Evolutionary conservation across 2,329 filamentous ascomycete species (phyloP), one percentile per base, ranked within the genome.

Genomic region (Zymoseptoria brevis): DNA sequence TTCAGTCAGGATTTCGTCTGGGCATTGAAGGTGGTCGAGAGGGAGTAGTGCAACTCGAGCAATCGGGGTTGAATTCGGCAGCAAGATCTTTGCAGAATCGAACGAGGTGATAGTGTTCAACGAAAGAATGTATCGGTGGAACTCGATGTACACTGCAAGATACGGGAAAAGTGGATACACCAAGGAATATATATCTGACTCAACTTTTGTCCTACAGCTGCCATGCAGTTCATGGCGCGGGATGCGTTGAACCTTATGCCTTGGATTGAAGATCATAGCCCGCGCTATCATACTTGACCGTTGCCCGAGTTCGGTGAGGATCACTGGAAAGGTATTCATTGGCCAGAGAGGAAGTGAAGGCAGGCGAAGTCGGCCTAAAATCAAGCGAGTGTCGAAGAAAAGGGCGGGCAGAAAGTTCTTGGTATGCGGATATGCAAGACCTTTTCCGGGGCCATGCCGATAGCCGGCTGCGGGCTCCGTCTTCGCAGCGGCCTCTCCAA

Each of bases 401-500:
- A 45, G 35, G 35, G 35, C 13, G 16, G 35, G 35, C 35, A 16
- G 13, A 45, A 45, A 16, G 35, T 13, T 45, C 35, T 45, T 45
- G 35, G 35, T 45, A 45, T 45, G 35, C 35, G 35, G 35, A 45
- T 45, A 45, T 45, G 35, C 35, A 45, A 45, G 35, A 45, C 13
- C 35, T 16, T 45, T 45, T 45, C 35, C 35, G 35, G 35, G 35
- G 35, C 35, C 35, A 45, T 45, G 56, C 56, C 56, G 56, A 57
- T 53, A 54, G 51, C 56, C 56, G 56, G 35, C 29, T 41, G 30
- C 29, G 13, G 26, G 35, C 35, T 45, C 35, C 35, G 35, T 45
- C 35, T 45, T 45, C 35, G 35, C 35, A 45, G 35, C 35, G 13
- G 35, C 35, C 1, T 16, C 13, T 3, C 35, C 16, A 45, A 45